phyloP scores from a whole-genome alignment of 768 basidiomycete species.

The Tephrocybe sp. region DNA sequence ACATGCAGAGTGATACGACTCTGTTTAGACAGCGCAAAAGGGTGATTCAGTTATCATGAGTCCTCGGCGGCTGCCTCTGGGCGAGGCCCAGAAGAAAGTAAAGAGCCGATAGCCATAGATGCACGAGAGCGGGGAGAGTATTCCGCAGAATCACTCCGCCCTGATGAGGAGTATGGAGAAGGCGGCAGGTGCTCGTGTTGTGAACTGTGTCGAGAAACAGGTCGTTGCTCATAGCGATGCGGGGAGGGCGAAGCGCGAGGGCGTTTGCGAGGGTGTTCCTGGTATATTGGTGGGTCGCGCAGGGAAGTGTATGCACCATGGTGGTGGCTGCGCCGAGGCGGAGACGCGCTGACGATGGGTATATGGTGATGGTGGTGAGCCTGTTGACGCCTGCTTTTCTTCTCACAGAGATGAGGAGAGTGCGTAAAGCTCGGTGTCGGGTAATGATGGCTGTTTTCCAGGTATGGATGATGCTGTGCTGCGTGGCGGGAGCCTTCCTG shows the following conservation, averaged over 20 bases:
- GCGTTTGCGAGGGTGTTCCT: constrained; percentile 54
- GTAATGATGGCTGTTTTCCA: constrained; percentile 36
- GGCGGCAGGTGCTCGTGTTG: constrained; percentile 55
- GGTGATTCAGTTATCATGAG: constrained; percentile 20
- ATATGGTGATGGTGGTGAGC: constrained; percentile 22
- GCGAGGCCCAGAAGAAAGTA: constrained; percentile 50
- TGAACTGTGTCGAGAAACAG: constrained; percentile 28
- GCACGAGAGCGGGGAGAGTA: constrained; percentile 70
- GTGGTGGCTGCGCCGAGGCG: constrained; percentile 24
- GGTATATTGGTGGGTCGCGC: constrained; percentile 34
- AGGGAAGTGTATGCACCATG: constrained; percentile 29
- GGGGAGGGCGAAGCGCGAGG: constrained; percentile 59
- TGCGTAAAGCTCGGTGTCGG: constrained; percentile 37
- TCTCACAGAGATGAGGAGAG: constrained; percentile 33
- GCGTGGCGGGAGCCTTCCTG: constrained; percentile 16
- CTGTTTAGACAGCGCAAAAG: no score
- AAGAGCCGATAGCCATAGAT: constrained; percentile 78
- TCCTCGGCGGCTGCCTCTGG: constrained; percentile 36
- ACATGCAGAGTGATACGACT: no score
- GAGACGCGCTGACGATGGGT: constrained; percentile 39
- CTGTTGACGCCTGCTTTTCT: constrained; percentile 31
- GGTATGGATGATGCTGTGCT: constrained; percentile 20
- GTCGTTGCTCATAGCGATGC: constrained; percentile 40
- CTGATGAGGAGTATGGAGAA: constrained; percentile 72
- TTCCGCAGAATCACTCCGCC: constrained; percentile 60